Base-by-base conservation (phyloP, 192 early-diverging fungal species). In the Backusella psychrophila region DNA sequence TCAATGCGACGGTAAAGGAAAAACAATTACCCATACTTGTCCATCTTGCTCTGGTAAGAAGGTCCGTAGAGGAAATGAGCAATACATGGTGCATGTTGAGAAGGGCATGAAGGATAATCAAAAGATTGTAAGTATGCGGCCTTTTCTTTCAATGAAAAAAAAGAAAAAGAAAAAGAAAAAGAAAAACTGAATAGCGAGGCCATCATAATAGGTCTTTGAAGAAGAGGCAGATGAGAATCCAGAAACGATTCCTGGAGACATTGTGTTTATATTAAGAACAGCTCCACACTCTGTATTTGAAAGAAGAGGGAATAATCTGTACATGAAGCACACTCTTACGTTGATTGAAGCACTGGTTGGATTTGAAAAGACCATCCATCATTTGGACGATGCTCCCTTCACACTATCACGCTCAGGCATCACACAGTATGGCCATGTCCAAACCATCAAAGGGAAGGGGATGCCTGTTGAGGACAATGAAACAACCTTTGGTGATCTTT, bases 151-250 rank as follows among this genome's bases (percentile, higher is more conserved):
- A 2, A 49, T 67, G 6, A 35, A 31, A 9, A 63, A 63, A 29
- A 29, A n/a, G n/a, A n/a, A 29, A 29, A 29, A 29, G 29, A 29
- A 29, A 29, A 29, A 29, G 0, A 29, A 0, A 0, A 63, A 29
- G 23, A 63, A 5, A 53, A 66, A 34, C 70, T 66, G 1, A 15
- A 31, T 34, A 44, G 5, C 12, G 5, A 41, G 15, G 15, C 12
- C 14, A 44, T 15, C 15, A 39, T 12, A 12, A 39, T 80, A 87
- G 81, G 69, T 81, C 23, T 93, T 99, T 80, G 98, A 99, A 52
- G 86, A 91, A 42, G 97, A 98, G 81, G 93, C 85, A 15, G 97
- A 99, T 83, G 93, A 98, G 84, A 87, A 87, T 26, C 98, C 98
- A 12, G 98, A 99, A 73, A 83, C 88, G 15, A 87, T 93, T 52